Evolutionary conservation across 176 grass and related monocot species (phyloP).

Genomic region (Dactylis glomerata): DNA sequence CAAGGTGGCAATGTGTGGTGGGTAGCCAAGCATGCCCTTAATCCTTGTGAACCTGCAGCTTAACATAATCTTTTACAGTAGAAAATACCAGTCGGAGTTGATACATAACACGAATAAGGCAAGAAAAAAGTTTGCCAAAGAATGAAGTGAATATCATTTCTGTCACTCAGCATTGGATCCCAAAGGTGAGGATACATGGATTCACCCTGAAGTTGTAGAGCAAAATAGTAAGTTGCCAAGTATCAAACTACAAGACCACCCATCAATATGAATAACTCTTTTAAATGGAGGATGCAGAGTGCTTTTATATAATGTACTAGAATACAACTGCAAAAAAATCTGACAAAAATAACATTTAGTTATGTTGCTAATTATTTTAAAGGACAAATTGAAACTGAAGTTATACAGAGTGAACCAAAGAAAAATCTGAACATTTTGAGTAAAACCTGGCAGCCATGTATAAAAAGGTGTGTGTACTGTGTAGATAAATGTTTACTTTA

Average conservation of each 20-base stretch:
- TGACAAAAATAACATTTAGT: background rate
- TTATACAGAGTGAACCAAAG: background rate
- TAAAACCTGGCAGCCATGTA: slow-evolving; percentile 13
- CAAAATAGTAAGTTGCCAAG: background rate
- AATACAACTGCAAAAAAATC: background rate
- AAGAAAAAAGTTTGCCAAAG: background rate
- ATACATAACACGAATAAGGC: background rate
- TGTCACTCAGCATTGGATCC: background rate
- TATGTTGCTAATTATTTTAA: background rate
- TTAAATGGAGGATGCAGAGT: slow-evolving; percentile 2
- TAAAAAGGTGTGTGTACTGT: slow-evolving; percentile 13
- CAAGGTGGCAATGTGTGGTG: background rate
- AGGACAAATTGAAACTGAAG: background rate
- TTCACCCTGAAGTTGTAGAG: background rate
- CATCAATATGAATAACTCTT: slow-evolving; percentile 7
- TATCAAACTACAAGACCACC: background rate
- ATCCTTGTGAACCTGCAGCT: background rate
- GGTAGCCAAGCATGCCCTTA: background rate
- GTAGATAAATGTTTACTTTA: slow-evolving; percentile 8
- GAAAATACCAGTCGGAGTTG: background rate
- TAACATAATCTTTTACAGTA: background rate
- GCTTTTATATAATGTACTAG: background rate
- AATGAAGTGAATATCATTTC: background rate
- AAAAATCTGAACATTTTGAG: background rate
- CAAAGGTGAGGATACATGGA: background rate